Percentiles rank a stretch among this genome's conserved stretches.
Conservation (phyloP, 2,329 filamentous ascomycete genomes). For the Nemania abortiva region DNA sequence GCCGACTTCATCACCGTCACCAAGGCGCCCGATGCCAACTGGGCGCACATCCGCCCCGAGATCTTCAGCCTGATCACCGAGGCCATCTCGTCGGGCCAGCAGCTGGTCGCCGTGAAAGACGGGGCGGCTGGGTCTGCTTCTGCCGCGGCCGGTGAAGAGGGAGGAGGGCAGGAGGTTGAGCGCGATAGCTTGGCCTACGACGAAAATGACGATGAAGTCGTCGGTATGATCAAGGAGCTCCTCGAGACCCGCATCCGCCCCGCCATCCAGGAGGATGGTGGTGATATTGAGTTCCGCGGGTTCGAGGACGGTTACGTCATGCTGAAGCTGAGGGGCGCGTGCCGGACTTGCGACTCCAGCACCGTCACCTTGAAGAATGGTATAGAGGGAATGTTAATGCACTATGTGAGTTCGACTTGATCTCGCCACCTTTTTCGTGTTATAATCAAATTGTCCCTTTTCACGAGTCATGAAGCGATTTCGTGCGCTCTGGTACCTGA, state of each 20-base stretch:
- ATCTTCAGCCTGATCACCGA: slow-evolving; percentile 96
- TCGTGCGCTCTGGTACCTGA: slow-evolving; percentile 4
- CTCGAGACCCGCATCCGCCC: slow-evolving; percentile 94
- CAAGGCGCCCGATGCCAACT: slow-evolving; percentile 87
- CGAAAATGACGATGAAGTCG: slow-evolving; percentile 92
- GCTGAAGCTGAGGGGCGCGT: slow-evolving; percentile 90
- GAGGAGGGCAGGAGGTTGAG: slow-evolving; percentile 60
- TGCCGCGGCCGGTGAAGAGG: slow-evolving; percentile 47
- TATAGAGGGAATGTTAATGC: slow-evolving; percentile 98
- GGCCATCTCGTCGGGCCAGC: slow-evolving; percentile 84
- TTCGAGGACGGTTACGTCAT: slow-evolving; percentile 88
- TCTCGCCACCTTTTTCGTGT: slow-evolving; percentile 4
- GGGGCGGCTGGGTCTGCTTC: slow-evolving; percentile 64
- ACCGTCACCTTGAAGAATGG: slow-evolving; percentile 97
- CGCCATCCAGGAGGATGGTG: slow-evolving; percentile 96
- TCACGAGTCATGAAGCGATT: slow-evolving; percentile 3
- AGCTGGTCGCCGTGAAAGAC: slow-evolving; percentile 78
- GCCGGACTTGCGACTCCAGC: slow-evolving; percentile 94
- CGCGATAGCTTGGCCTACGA: slow-evolving; percentile 83
- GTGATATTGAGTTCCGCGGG: slow-evolving; percentile 94
- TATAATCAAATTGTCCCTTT: not conserved
- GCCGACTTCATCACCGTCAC: slow-evolving; percentile 96
- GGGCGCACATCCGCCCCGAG: slow-evolving; percentile 95
- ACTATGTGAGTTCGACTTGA: slow-evolving; percentile 74
- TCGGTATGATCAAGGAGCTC: slow-evolving; percentile 98